Conservation (phyloP, 78 protist genomes). For the Dictyostelium capitatum region DNA sequence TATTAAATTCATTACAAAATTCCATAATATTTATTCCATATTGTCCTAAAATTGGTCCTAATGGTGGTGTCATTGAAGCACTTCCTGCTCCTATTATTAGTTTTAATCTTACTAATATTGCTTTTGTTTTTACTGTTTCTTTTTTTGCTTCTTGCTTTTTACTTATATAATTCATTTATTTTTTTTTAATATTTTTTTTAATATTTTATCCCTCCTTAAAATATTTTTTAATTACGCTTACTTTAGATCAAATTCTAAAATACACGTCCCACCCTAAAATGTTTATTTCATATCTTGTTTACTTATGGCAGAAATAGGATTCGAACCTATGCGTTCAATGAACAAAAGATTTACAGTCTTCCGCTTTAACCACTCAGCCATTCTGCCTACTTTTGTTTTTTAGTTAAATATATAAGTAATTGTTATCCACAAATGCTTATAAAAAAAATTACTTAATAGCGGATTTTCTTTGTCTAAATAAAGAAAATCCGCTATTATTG, state of each 20-base stretch:
- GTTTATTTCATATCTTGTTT: neutral
- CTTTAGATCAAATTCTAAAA: neutral
- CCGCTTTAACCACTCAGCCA: constrained; percentile 44
- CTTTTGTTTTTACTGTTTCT: neutral
- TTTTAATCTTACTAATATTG: constrained; percentile 25
- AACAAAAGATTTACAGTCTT: constrained; percentile 36
- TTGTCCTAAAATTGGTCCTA: constrained; percentile 33
- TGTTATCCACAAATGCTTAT: too few species aligned
- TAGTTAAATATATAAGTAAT: too few species aligned
- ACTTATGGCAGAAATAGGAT: constrained; percentile 21
- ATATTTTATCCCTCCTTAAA: neutral
- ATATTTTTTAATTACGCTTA: neutral
- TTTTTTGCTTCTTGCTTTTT: neutral
- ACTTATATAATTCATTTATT: neutral
- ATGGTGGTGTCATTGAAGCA: constrained; percentile 32
- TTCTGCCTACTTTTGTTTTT: neutral
- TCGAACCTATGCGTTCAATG: constrained; percentile 20
- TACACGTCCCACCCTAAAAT: neutral
- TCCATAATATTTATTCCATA: constrained; percentile 30
- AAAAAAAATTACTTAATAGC: too few species aligned
- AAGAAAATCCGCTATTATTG: too few species aligned
- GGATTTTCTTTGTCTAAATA: too few species aligned
- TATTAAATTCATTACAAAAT: constrained; percentile 23
- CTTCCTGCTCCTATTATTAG: constrained; percentile 38
- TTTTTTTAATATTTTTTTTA: neutral